Conservation (phyloP, 768 basidiomycete genomes). For the Collybia sp. region DNA sequence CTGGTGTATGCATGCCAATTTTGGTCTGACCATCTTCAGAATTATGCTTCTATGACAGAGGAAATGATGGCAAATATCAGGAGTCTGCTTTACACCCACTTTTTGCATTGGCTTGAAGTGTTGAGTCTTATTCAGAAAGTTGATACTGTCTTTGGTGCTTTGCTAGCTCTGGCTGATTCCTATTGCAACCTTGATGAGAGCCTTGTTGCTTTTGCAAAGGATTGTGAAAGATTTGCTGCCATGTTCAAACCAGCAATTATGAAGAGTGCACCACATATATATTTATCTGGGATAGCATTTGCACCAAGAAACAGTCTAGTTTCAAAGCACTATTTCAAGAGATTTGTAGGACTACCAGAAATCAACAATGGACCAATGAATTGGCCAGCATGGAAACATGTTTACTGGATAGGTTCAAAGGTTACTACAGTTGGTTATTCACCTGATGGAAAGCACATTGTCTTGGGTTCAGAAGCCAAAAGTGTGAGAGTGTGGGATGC, state of each 20-base stretch:
- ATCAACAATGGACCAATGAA: not conserved
- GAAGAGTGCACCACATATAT: conserved; percentile 30
- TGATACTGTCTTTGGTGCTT: not conserved
- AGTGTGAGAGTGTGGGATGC: conserved; percentile 13
- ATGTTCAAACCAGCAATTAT: conserved; percentile 22
- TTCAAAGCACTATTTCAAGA: conserved; percentile 7
- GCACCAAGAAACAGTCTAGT: conserved; percentile 18
- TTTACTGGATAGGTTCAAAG: not conserved
- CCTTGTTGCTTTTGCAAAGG: conserved; percentile 7
- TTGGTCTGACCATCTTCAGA: conserved; percentile 26
- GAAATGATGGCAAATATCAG: not conserved
- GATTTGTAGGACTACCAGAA: not conserved
- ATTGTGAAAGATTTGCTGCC: conserved; percentile 22
- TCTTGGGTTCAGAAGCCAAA: conserved; percentile 17
- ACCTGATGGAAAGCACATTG: conserved; percentile 9
- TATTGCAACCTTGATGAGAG: not conserved
- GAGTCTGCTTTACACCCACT: conserved; percentile 2
- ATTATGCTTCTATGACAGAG: not conserved
- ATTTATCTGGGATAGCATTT: conserved; percentile 31
- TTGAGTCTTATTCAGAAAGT: conserved; percentile 16
- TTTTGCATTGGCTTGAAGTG: conserved; percentile 35
- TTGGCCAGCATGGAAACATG: conserved; percentile 8
- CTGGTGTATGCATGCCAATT: conserved; percentile 31
- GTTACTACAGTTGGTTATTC: conserved; percentile 8
- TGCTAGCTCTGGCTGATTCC: not conserved